Evolutionary conservation across 345 rosid species (phyloP).

Genomic region (Firmiana major): DNA sequence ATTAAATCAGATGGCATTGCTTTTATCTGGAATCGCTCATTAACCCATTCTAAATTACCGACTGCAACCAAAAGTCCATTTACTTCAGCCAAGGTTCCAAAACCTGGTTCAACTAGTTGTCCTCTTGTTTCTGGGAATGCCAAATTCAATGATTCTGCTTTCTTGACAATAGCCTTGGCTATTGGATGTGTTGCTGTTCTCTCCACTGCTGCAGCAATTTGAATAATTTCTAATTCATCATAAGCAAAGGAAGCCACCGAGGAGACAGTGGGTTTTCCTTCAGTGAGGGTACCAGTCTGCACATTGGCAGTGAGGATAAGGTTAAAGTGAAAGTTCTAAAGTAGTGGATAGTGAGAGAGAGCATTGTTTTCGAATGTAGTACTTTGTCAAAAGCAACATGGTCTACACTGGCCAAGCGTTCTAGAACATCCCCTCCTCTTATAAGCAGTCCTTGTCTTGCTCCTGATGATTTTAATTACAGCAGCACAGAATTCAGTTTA

Average conservation of each 20-base stretch:
- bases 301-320: conserved; percentile 6
- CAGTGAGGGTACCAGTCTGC: conserved; percentile 95
- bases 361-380: not conserved
- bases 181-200: conserved; percentile 86
- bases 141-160: conserved; percentile 60
- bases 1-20: conserved; percentile 38
- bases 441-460: conserved; percentile 93
- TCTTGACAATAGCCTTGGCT: conserved; percentile 73
- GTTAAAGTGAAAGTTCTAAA: not conserved
- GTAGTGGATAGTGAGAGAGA: not conserved
- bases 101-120: conserved; percentile 87
- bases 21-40: conserved; percentile 57
- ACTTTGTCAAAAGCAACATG: conserved; percentile 92
- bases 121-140: conserved; percentile 40
- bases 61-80: conserved; percentile 84
- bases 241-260: conserved; percentile 58
- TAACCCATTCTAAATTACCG: conserved; percentile 82
- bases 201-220: conserved; percentile 93
- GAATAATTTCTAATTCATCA: conserved; percentile 67
- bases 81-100: conserved; percentile 88
- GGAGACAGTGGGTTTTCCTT: conserved; percentile 82
- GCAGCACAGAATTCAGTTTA: conserved; percentile 4
- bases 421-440: conserved; percentile 95
- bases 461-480: conserved; percentile 49
- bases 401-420: conserved; percentile 70